A percentile compares a stretch with the other conserved stretches of the same genome.
phyloP scores from a whole-genome alignment of 495 filamentous ascomycete species.

The Hypoxylon lienhwacheense region DNA sequence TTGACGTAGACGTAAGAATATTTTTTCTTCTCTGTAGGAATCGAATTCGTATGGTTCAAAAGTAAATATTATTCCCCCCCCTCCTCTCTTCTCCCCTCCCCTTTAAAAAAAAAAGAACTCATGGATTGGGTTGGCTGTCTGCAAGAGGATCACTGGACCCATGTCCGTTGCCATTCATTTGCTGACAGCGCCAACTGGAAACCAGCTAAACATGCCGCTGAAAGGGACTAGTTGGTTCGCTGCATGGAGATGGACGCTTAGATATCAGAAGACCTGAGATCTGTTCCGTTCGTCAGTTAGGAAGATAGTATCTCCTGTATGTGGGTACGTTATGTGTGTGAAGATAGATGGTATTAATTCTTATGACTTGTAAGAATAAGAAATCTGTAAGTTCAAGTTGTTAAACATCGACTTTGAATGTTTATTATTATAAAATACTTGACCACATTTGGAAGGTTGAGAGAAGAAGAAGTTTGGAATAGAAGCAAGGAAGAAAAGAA shows the following conservation, averaged over 20 bases:
- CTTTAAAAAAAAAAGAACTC: too few relatives aligned
- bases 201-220: constrained; percentile 26
- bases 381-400: too few relatives aligned
- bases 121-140: constrained; percentile 30
- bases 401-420: too few relatives aligned
- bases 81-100: too few relatives aligned
- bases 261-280: constrained; percentile 13
- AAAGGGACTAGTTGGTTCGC: constrained; percentile 23
- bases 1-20: constrained; percentile 33
- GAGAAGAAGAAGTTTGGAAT: too few relatives aligned
- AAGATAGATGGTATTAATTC: background rate
- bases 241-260: constrained; percentile 20
- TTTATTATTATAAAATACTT: too few relatives aligned
- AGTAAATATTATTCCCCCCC: constrained; percentile 29
- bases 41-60: constrained; percentile 17
- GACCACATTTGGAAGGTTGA: too few relatives aligned
- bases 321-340: background rate
- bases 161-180: constrained; percentile 28
- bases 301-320: constrained; percentile 7
- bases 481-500: too few relatives aligned
- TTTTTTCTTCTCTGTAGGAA: constrained; percentile 3
- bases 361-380: background rate
- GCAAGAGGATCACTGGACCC: constrained; percentile 33
- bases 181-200: constrained; percentile 18
- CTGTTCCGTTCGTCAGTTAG: constrained; percentile 7